These are phyloP conservation scores for Podaxis rugospora DNA, from an alignment of 768 basidiomycete species.

Conservation along the genomic window DNA sequence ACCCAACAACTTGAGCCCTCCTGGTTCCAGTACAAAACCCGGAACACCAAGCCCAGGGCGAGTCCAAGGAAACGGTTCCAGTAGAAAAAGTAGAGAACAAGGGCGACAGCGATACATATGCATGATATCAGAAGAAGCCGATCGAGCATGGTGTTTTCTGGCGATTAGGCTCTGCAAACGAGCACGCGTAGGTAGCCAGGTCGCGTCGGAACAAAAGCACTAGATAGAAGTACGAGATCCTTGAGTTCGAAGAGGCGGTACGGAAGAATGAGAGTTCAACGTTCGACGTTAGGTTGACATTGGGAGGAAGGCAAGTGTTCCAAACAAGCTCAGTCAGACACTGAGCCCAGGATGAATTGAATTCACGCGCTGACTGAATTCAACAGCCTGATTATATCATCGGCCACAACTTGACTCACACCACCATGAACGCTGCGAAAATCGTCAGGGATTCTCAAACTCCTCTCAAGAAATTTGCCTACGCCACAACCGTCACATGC, in stretches of 20 bases:
- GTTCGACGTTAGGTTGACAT: background rate
- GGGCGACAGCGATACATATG: conserved; percentile 47
- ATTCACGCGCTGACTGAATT: background rate
- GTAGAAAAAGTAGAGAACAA: conserved; percentile 82
- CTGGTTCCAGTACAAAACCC: conserved; percentile 75
- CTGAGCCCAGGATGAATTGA: background rate
- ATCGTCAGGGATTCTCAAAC: conserved; percentile 19
- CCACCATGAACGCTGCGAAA: conserved; percentile 22
- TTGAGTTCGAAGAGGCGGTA: background rate
- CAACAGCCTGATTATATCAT: conserved; percentile 4
- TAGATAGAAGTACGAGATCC: background rate
- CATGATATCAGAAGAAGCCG: conserved; percentile 59
- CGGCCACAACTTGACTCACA: background rate
- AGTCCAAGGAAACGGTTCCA: conserved; percentile 83
- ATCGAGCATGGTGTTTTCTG: conserved; percentile 44
- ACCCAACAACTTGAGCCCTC: conserved; percentile 78
- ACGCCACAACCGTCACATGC: conserved; percentile 70
- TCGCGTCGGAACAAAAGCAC: background rate
- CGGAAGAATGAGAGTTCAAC: too few species aligned
- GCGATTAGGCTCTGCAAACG: background rate
- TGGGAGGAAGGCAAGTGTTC: background rate
- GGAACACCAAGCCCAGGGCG: conserved; percentile 59
- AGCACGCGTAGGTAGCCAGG: background rate
- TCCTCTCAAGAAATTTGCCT: conserved; percentile 52
- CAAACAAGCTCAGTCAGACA: background rate